phyloP scores from a whole-genome alignment of 306 rosid species.

The Fagus sylvatica region DNA sequence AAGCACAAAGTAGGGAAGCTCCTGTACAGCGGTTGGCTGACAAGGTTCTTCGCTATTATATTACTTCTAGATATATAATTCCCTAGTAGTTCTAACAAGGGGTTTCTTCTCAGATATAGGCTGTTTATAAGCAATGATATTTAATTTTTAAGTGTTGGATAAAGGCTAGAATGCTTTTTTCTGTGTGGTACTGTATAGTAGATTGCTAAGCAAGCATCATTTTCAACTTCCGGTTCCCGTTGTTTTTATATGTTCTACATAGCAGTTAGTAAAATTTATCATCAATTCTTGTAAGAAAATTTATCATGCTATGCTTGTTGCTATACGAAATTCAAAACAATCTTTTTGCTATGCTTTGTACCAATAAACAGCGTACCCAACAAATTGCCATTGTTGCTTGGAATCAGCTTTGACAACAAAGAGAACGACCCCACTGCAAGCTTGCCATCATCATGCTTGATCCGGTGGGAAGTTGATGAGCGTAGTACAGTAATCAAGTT shows the following conservation, averaged over 20 bases:
- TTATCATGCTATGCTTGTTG: neutral
- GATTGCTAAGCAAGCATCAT: neutral
- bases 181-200: neutral
- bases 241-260: neutral
- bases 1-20: slow-evolving; percentile 94
- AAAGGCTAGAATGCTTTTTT: neutral
- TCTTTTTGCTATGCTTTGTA: neutral
- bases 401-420: neutral
- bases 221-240: neutral
- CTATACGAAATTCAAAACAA: neutral
- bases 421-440: neutral
- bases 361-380: neutral
- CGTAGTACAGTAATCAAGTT: neutral
- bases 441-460: neutral
- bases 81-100: slow-evolving; percentile 14
- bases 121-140: neutral
- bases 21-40: slow-evolving; percentile 96
- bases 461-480: neutral
- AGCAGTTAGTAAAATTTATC: neutral
- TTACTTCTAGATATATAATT: slow-evolving; percentile 7
- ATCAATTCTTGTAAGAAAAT: neutral
- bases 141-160: neutral
- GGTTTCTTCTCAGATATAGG: slow-evolving; percentile 6
- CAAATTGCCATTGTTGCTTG: neutral
- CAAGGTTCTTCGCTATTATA: slow-evolving; percentile 56